A percentile compares a stretch with the other conserved stretches of the same genome.
Evolutionary conservation across 2,329 filamentous ascomycete genomes (phyloP).

Genomic region (Monilinia aucupariae): DNA sequence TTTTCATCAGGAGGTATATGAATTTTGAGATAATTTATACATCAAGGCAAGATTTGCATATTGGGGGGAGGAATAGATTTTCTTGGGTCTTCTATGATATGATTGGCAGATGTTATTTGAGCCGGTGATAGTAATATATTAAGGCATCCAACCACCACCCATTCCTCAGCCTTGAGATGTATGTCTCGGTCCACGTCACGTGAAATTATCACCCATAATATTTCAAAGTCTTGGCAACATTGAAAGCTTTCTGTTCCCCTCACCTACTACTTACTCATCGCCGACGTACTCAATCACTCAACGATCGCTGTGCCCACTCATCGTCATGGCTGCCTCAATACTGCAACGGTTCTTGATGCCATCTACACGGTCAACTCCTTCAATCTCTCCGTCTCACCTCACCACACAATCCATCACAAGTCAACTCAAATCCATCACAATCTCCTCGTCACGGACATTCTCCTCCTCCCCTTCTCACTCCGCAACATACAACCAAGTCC

Average conservation of each 20-base stretch:
- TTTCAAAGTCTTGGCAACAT: background rate
- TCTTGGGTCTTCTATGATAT: background rate
- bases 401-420: background rate
- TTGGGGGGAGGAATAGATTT: background rate
- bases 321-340: slow-evolving; percentile 4
- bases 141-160: too few species aligned
- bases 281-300: background rate
- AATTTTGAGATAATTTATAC: slow-evolving; percentile 12
- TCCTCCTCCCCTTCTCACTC: background rate
- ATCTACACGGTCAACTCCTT: background rate
- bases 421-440: slow-evolving; percentile 31
- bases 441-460: slow-evolving; percentile 33
- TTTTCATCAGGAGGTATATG: background rate
- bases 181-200: background rate
- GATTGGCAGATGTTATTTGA: background rate
- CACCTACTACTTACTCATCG: background rate
- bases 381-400: background rate
- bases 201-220: background rate
- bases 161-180: background rate
- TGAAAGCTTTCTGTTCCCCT: slow-evolving; percentile 10
- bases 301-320: background rate
- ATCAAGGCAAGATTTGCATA: slow-evolving; percentile 9
- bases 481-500: slow-evolving; percentile 11
- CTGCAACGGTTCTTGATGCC: background rate
- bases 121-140: background rate